These are phyloP conservation scores for Logfia minima DNA, from an alignment of 129 eudicot genomes.

Conservation along the genomic window DNA sequence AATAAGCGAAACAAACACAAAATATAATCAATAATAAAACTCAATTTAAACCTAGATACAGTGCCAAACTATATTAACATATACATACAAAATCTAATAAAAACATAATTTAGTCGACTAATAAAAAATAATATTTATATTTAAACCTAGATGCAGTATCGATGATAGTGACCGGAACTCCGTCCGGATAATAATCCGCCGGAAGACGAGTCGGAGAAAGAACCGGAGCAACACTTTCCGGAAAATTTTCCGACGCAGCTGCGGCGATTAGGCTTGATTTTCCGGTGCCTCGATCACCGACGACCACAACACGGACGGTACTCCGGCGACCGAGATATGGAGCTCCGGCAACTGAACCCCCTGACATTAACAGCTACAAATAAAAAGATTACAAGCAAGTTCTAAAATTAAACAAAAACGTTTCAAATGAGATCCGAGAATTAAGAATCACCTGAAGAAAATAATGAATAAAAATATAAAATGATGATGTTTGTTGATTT, in stretches of 20 bases:
- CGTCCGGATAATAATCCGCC: constrained; percentile 83
- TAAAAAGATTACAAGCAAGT: not conserved
- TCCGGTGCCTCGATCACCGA: constrained; percentile 89
- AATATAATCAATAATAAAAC: not conserved
- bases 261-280: constrained; percentile 92
- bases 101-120: not conserved
- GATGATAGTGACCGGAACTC: constrained; percentile 71
- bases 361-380: constrained; percentile 46
- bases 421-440: constrained; percentile 27
- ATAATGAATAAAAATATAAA: constrained; percentile 1
- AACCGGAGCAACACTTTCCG: constrained; percentile 65
- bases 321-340: constrained; percentile 53
- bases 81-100: too few relatives aligned
- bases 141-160: constrained; percentile 61
- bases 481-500: constrained; percentile 13
- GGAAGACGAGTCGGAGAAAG: constrained; percentile 96
- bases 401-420: not conserved
- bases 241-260: constrained; percentile 73
- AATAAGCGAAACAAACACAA: not conserved
- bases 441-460: constrained; percentile 5
- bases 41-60: constrained; percentile 4
- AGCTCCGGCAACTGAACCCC: constrained; percentile 35
- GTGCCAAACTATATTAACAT: not conserved
- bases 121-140: too few relatives aligned
- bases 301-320: constrained; percentile 80